These are phyloP conservation scores for Irpex lacteus DNA, from an alignment of 1,284 basidiomycete genomes.

Conservation along the genomic window DNA sequence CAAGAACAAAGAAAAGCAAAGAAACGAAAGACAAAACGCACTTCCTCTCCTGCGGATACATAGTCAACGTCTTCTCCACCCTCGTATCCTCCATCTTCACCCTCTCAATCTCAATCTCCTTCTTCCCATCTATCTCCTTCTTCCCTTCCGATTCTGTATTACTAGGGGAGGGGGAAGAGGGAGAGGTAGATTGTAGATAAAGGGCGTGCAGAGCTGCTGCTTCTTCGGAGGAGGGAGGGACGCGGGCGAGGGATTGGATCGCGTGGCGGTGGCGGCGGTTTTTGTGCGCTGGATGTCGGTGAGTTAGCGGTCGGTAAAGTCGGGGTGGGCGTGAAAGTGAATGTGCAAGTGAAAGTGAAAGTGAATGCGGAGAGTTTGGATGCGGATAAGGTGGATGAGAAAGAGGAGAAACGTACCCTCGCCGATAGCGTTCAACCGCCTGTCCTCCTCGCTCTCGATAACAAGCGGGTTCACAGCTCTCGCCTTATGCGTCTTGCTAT, in stretches of 20 bases:
- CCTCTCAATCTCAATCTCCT: conserved; percentile 32
- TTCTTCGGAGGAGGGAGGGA: conserved; percentile 71
- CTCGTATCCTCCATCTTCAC: conserved; percentile 68
- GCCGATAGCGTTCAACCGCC: conserved; percentile 37
- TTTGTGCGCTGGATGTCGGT: conserved; percentile 38
- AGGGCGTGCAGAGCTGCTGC: conserved; percentile 66
- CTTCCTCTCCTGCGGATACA: conserved; percentile 88
- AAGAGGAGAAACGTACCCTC: neutral
- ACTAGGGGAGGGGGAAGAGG: too few relatives aligned
- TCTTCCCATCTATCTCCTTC: neutral
- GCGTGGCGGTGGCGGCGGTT: conserved; percentile 49
- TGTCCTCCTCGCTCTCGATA: conserved; percentile 61
- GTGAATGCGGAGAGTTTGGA: too few relatives aligned
- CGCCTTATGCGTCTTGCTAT: conserved; percentile 65
- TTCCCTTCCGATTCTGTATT: too few relatives aligned
- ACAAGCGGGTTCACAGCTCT: conserved; percentile 64
- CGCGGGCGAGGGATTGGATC: conserved; percentile 59
- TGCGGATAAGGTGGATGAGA: neutral
- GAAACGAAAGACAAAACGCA: conserved; percentile 30
- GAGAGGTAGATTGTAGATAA: conserved; percentile 45
- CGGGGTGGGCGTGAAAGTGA: too few relatives aligned
- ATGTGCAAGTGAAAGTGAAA: too few relatives aligned
- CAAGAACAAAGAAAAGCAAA: neutral
- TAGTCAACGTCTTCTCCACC: conserved; percentile 68
- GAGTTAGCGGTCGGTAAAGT: neutral